Base-by-base conservation (phyloP, 2,329 filamentous ascomycete genomes). In the Epichloe coenophiala region DNA sequence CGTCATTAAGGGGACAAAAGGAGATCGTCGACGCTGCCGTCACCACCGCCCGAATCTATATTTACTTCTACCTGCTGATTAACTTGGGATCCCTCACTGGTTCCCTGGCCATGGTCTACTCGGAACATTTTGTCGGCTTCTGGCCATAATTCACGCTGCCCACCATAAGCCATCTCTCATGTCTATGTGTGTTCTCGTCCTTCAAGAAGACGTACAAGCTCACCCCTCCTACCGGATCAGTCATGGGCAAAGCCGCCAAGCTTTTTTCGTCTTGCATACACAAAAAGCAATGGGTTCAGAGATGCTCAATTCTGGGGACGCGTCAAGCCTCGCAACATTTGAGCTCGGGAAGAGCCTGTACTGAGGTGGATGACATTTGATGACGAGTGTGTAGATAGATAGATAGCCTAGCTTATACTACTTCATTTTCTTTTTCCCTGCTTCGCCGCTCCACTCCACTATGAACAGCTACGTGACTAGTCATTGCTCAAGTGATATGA, bases 281-380 rank as follows among this genome's bases (percentile, higher is more conserved):
- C 68, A 58, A 77, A 80, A 58, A 71, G 83, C 58, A 73, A 78
- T 53, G 69, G 72, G 48, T 70, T 71, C 6, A 70, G 71, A 13
- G 44, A 46, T 23, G 13, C 44, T 13, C 31, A 46, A 13, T 49
- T 23, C 65, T 89, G 84, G 81, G 77, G 86, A 38, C 68, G 68
- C 8, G 80, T 83, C 53, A 87, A 86, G 71, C 85, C 84, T 1
- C 84, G 78, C 56, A 68, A 68, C n/a, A 75, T 85, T 39, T 70
- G 45, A 17, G 45, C 71, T 21, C 68, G 73, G 41, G 67, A 67
- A 19, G 66, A 68, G 46, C 78, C 77, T 38, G 45, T 46, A 33
- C 84, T 81, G 0, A 56, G 58, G 1, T 88, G 83, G 83, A 89
- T 89, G 82, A 84, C 77, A 2, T 88, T 88, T 58, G 84, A 89